Base-by-base conservation (phyloP, 2,329 filamentous ascomycete species). In the Lachnellula cervina region DNA sequence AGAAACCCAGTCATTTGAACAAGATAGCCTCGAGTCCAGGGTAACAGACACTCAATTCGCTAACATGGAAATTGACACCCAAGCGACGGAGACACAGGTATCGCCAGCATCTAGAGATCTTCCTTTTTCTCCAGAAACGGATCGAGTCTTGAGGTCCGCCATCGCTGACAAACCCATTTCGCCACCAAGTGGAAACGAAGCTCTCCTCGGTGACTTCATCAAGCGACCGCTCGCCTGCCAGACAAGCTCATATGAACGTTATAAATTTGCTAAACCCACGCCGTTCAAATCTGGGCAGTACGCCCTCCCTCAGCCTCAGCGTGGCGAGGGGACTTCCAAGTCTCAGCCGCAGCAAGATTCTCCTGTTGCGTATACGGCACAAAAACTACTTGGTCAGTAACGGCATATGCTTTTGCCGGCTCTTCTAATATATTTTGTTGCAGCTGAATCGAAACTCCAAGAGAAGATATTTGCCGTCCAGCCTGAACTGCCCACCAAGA, bases 1-100 rank as follows among this genome's bases (percentile, higher is more conserved):
- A 37, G 63, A 65, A 19, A 61, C 58, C 13, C 63, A 65, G 54
- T 58, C 51, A 17, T 14, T 28, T 19, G 42, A 13, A 17, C 58
- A 52, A 49, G 57, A 59, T 37, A 57, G 32, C 48, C 25, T 51
- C 14, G 4, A n/a, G 2, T 42, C 55, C 19, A n/a, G 14, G n/a
- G 49, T 52, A 16, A 5, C 14, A 43, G 56, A 53, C 4, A 56
- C 54, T 37, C 54, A 59, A 25, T 51, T 38, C 38, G 23, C 14
- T 6, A 17, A 11, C 32, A 9, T 49, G n/a, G 54, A 57, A 46
- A 13, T 44, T n/a, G 59, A 59, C 25, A 56, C 56, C 5, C 60
- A 57, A 34, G 35, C 37, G 19, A 35, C 42, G 8, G 55, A 61
- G 21, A 8, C 46, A 25, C 42, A 52, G 28, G 28, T 32, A 32